These are phyloP conservation scores for Waitea zeae DNA, from an alignment of 1,284 basidiomycete species.

Conservation along the genomic window DNA sequence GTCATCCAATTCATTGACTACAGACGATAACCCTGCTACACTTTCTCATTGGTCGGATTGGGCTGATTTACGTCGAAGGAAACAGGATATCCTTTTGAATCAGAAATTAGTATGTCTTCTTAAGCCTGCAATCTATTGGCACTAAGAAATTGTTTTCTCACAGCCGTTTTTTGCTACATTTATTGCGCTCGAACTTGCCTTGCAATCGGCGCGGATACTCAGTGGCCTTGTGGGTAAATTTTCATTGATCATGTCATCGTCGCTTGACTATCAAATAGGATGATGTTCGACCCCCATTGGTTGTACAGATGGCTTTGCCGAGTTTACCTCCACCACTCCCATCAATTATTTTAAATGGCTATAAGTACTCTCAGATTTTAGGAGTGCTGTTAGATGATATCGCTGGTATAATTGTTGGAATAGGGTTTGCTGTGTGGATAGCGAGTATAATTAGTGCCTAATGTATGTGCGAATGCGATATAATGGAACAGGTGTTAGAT, in stretches of 20 bases:
- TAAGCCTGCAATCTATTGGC: neutral
- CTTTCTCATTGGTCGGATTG: neutral
- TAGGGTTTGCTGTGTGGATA: slow-evolving; percentile 39
- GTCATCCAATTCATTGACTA: slow-evolving; percentile 14
- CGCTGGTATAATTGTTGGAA: slow-evolving; percentile 41
- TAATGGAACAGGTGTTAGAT: neutral
- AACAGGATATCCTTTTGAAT: neutral
- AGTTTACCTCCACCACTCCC: slow-evolving; percentile 49
- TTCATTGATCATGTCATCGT: slow-evolving; percentile 1
- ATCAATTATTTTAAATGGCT: slow-evolving; percentile 33
- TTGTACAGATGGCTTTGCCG: slow-evolving; percentile 41
- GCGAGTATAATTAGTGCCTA: too few relatives aligned
- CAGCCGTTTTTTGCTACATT: slow-evolving; percentile 73
- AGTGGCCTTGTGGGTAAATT: slow-evolving; percentile 40
- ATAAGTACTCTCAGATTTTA: slow-evolving; percentile 52
- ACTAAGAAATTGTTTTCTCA: neutral
- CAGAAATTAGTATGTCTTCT: neutral
- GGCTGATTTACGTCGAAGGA: neutral
- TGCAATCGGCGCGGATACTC: slow-evolving; percentile 57
- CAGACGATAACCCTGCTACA: too few relatives aligned
- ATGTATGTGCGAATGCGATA: too few relatives aligned
- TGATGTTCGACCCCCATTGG: slow-evolving; percentile 33
- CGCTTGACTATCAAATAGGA: too few relatives aligned
- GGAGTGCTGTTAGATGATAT: slow-evolving; percentile 50
- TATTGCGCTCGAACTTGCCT: slow-evolving; percentile 42